Evolutionary conservation across 306 rosid genomes (phyloP).

Genomic region (Acmispon strigosus): DNA sequence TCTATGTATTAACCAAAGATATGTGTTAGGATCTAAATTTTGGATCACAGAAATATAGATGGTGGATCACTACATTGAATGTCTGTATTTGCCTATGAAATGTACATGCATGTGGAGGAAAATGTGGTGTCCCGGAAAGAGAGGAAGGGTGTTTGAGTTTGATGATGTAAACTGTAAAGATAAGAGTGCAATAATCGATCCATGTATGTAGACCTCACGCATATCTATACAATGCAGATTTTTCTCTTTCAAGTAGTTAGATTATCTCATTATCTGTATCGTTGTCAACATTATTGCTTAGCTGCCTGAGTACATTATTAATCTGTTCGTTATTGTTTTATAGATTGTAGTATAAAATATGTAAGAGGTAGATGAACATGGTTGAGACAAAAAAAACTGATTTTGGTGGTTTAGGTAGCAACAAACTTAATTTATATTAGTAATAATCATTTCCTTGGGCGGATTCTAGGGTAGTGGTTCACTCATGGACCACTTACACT

Average conservation of each 20-base stretch:
- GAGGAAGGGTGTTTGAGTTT: constrained; percentile 17
- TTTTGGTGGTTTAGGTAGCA: background rate
- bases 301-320: constrained; percentile 15
- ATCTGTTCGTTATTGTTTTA: background rate
- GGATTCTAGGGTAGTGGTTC: too few species aligned
- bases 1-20: constrained; percentile 22
- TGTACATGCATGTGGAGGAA: constrained; percentile 25
- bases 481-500: too few species aligned
- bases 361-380: background rate
- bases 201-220: constrained; percentile 10
- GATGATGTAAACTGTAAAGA: constrained; percentile 21
- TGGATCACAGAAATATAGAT: constrained; percentile 21
- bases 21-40: constrained; percentile 17
- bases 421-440: too few species aligned
- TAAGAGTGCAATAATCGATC: background rate
- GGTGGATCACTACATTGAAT: constrained; percentile 24
- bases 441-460: too few species aligned
- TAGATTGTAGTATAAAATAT: background rate
- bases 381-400: background rate
- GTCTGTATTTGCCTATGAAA: constrained; percentile 34
- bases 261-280: constrained; percentile 23
- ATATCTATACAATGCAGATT: background rate
- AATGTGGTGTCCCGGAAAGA: background rate
- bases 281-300: constrained; percentile 25
- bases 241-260: constrained; percentile 22